Evolutionary conservation across 306 rosid genomes (phyloP).

Genomic region (Elaeagnus macrophylla): DNA sequence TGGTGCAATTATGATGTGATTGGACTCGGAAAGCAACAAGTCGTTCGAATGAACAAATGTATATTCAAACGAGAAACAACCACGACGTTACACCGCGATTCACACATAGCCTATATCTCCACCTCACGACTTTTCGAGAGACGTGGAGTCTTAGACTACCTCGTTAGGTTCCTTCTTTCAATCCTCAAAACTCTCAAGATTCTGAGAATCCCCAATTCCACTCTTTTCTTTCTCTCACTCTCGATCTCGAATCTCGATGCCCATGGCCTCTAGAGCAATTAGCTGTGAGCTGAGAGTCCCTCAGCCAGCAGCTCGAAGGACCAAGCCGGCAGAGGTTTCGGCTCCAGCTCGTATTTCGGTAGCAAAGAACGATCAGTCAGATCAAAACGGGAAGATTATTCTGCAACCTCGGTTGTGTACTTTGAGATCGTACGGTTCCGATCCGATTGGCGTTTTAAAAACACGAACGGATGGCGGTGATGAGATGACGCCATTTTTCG

Average conservation of each 20-base stretch:
- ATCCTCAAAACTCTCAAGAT: neutral
- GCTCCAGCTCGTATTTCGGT: conserved; percentile 24
- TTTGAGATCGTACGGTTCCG: conserved; percentile 74
- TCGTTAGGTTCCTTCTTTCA: neutral
- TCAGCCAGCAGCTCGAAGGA: conserved; percentile 11
- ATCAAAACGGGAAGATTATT: conserved; percentile 41
- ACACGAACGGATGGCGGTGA: conserved; percentile 26
- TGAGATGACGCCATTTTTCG: conserved; percentile 57
- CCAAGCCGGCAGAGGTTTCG: conserved; percentile 24
- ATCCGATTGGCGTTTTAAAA: conserved; percentile 37
- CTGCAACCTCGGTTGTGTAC: conserved; percentile 81
- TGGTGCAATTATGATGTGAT: no score
- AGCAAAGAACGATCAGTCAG: conserved; percentile 29
- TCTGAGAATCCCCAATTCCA: conserved; percentile 7
- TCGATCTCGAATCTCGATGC: conserved; percentile 26
- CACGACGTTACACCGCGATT: neutral
- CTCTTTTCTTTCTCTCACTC: neutral
- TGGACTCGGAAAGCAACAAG: no score
- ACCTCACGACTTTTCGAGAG: conserved; percentile 5
- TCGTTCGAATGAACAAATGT: no score
- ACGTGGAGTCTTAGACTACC: conserved; percentile 24
- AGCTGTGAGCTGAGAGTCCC: conserved; percentile 32
- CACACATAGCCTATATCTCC: neutral
- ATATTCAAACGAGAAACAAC: no score
- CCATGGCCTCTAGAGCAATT: conserved; percentile 29